These are phyloP conservation scores for Lepraria neglecta DNA, from an alignment of 495 filamentous ascomycete species.

Conservation along the genomic window DNA sequence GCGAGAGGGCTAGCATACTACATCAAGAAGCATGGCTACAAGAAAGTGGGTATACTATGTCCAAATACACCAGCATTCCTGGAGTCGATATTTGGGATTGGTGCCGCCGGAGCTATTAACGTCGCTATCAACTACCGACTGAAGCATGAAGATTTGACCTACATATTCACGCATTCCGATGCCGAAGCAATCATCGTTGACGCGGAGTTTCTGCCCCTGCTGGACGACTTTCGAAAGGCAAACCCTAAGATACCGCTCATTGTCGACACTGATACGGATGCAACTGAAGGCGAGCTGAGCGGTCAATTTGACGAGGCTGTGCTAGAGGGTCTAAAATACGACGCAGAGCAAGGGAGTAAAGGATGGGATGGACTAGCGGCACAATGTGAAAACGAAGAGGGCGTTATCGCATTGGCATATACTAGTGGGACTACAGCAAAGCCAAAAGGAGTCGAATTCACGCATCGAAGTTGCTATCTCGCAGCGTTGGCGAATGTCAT, in stretches of 20 bases:
- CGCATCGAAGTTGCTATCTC: slow-evolving; percentile 79
- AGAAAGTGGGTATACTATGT: slow-evolving; percentile 70
- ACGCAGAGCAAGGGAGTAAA: slow-evolving; percentile 50
- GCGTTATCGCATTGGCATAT: slow-evolving; percentile 76
- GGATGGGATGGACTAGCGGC: slow-evolving; percentile 75
- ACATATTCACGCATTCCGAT: slow-evolving; percentile 81
- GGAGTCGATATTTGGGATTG: slow-evolving; percentile 82
- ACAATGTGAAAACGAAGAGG: slow-evolving; percentile 67
- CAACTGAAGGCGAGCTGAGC: slow-evolving; percentile 60
- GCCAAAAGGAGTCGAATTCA: slow-evolving; percentile 92
- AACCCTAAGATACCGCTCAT: slow-evolving; percentile 62
- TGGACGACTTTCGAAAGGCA: slow-evolving; percentile 54
- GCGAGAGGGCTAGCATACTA: slow-evolving; percentile 84
- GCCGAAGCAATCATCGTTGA: slow-evolving; percentile 88
- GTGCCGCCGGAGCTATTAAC: slow-evolving; percentile 73
- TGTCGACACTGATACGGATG: slow-evolving; percentile 81
- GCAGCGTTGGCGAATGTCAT: slow-evolving; percentile 79
- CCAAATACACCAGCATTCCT: slow-evolving; percentile 94
- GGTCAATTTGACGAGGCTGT: slow-evolving; percentile 84
- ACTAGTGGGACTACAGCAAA: slow-evolving; percentile 88
- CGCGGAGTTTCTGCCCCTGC: slow-evolving; percentile 62
- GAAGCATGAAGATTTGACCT: slow-evolving; percentile 78
- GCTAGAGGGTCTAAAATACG: slow-evolving; percentile 68
- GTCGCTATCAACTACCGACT: slow-evolving; percentile 87
- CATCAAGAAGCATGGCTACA: slow-evolving; percentile 61